Conservation (phyloP, 331 rosid genomes). For the Rhamnella rubrinervis region DNA sequence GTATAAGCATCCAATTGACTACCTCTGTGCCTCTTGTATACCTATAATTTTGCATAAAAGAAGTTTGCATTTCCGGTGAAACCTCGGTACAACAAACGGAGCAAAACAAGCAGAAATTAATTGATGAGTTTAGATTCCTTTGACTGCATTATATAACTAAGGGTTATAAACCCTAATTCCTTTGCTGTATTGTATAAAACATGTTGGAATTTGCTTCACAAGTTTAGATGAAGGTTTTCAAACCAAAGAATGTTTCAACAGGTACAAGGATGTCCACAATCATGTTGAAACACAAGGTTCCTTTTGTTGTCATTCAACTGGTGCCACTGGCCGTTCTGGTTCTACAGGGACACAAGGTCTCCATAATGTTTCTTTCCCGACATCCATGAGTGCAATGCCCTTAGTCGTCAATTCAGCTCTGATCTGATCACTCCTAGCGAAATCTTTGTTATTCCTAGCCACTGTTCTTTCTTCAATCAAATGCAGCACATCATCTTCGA, state of each 20-base stretch:
- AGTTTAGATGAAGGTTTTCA: background rate
- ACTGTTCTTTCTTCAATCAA: constrained; percentile 61
- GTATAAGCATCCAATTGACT: too few relatives aligned
- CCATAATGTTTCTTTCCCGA: constrained; percentile 78
- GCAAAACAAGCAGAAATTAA: too few relatives aligned
- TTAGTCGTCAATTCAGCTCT: constrained; percentile 61
- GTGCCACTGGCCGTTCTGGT: constrained; percentile 20
- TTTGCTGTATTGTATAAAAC: background rate
- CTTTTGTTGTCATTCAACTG: constrained; percentile 21
- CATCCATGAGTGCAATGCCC: constrained; percentile 91
- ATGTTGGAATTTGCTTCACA: background rate
- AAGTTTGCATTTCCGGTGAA: too few relatives aligned
- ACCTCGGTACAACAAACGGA: too few relatives aligned
- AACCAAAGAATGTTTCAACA: background rate
- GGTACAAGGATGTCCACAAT: constrained; percentile 12
- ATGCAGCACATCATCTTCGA: constrained; percentile 62
- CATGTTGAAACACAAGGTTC: constrained; percentile 22
- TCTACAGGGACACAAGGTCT: constrained; percentile 71
- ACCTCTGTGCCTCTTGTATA: too few relatives aligned
- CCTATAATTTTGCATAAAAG: too few relatives aligned
- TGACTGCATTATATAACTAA: background rate
- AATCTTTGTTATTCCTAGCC: constrained; percentile 80
- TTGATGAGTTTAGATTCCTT: background rate
- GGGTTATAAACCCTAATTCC: background rate
- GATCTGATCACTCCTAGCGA: constrained; percentile 64